Evolutionary conservation across 352 stramenopile species (phyloP).

Genomic region (Globisporangium acanthophoron): DNA sequence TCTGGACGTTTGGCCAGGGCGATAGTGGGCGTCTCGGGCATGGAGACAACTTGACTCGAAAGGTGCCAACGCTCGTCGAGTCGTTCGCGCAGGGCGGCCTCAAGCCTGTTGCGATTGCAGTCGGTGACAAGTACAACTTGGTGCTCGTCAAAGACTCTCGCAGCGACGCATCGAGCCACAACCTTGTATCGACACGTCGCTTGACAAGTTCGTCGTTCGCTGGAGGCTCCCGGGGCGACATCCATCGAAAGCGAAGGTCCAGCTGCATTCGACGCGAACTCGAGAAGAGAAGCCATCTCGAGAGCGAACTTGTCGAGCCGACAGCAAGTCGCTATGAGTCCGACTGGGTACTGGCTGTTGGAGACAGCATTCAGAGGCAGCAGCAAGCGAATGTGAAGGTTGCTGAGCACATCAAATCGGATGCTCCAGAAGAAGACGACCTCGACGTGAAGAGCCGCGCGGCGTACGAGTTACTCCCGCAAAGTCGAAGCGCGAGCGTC

Average conservation of each 20-base stretch:
- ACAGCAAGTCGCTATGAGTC: not conserved
- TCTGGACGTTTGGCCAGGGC: constrained; percentile 80
- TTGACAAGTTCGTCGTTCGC: not conserved
- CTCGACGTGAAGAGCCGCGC: not conserved
- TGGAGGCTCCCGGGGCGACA: not conserved
- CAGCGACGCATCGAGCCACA: not conserved
- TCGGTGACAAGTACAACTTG: constrained; percentile 86
- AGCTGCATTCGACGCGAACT: constrained; percentile 4
- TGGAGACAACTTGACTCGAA: constrained; percentile 58
- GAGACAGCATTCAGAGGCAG: constrained; percentile 6
- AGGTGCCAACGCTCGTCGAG: constrained; percentile 54
- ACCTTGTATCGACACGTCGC: not conserved
- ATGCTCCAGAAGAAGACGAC: not conserved
- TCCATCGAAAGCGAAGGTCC: constrained; percentile 5
- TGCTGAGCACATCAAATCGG: not conserved
- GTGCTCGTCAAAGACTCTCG: constrained; percentile 47
- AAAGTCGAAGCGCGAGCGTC: constrained; percentile 11
- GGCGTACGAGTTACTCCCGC: constrained; percentile 1
- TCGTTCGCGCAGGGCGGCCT: constrained; percentile 40
- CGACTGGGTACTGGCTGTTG: constrained; percentile 11
- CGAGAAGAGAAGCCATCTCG: constrained; percentile 1
- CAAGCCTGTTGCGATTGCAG: constrained; percentile 65
- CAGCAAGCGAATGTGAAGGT: not conserved
- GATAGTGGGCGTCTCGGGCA: constrained; percentile 76
- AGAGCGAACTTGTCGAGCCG: not conserved